Conservation (phyloP, 805 yeast genomes). For the Ogataea philodendri region DNA sequence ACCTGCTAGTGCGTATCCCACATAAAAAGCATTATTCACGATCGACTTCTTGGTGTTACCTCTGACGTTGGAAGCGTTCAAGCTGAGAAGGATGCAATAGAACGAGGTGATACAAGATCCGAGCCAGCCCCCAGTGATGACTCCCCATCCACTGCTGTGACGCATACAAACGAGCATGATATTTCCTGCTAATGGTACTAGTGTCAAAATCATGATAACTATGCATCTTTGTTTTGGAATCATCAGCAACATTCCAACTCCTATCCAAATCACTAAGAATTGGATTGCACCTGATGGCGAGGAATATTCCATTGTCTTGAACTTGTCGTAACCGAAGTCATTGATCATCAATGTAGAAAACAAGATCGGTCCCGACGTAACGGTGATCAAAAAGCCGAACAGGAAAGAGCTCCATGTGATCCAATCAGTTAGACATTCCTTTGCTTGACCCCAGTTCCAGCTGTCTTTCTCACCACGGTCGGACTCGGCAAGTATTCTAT, state of each 20-base stretch:
- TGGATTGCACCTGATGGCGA: slow-evolving; percentile 35
- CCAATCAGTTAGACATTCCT: slow-evolving; percentile 52
- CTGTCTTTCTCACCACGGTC: slow-evolving; percentile 44
- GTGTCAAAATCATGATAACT: slow-evolving; percentile 17
- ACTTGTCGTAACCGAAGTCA: slow-evolving; percentile 35
- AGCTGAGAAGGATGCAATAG: slow-evolving; percentile 19
- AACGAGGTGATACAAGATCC: slow-evolving; percentile 23
- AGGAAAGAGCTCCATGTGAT: slow-evolving; percentile 48
- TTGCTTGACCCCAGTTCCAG: slow-evolving; percentile 54
- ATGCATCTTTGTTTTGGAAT: slow-evolving; percentile 27
- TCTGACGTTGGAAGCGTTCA: slow-evolving; percentile 45
- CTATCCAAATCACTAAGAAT: slow-evolving; percentile 27
- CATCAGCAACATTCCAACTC: slow-evolving; percentile 16
- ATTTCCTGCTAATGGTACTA: slow-evolving; percentile 27
- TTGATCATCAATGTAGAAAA: slow-evolving; percentile 28
- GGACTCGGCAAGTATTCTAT: slow-evolving; percentile 41
- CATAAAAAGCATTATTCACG: slow-evolving; percentile 53
- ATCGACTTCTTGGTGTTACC: slow-evolving; percentile 68
- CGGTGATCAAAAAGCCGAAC: slow-evolving; percentile 42
- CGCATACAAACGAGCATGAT: slow-evolving; percentile 19
- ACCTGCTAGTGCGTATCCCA: slow-evolving; percentile 64
- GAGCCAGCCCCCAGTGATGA: slow-evolving; percentile 23
- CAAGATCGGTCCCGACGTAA: slow-evolving; percentile 44
- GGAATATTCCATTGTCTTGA: slow-evolving; percentile 26
- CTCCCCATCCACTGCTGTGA: slow-evolving; percentile 21